phyloP scores from a whole-genome alignment of 176 grass and related monocot genomes.

The Oryza punctata region DNA sequence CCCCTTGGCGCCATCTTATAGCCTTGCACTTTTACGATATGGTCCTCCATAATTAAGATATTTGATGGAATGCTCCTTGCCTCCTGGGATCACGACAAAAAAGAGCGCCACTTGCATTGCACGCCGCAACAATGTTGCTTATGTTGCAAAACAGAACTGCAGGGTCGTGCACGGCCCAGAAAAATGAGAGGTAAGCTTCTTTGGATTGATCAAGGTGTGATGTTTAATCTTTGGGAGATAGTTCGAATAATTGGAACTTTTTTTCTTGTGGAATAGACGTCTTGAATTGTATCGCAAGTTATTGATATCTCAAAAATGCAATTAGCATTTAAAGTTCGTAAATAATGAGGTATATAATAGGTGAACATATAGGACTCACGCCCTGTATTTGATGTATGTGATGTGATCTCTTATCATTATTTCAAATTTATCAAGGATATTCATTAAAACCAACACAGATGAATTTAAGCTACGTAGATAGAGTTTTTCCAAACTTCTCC shows the following conservation, averaged over 20 bases:
- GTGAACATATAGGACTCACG: no score
- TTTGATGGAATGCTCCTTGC: background rate
- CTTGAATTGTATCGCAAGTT: background rate
- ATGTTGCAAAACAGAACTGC: background rate
- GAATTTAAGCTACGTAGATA: background rate
- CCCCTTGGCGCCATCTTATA: conserved; percentile 28
- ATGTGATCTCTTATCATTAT: background rate
- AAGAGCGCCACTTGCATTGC: conserved; percentile 3
- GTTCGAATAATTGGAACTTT: background rate
- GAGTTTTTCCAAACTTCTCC: background rate
- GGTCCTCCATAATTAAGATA: accelerated
- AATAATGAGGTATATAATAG: background rate
- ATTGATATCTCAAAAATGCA: background rate
- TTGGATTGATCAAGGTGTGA: background rate
- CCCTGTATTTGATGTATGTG: background rate
- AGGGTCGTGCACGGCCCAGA: background rate
- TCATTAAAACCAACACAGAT: background rate
- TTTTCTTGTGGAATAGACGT: background rate
- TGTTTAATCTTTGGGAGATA: background rate
- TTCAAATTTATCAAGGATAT: background rate
- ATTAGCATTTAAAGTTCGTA: background rate
- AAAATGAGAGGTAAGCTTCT: background rate
- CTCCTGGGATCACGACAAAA: conserved; percentile 31
- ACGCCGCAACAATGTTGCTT: background rate
- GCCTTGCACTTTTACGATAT: background rate